phyloP scores from a whole-genome alignment of 352 stramenopile genomes.

The Nothophytophthora sp. region DNA sequence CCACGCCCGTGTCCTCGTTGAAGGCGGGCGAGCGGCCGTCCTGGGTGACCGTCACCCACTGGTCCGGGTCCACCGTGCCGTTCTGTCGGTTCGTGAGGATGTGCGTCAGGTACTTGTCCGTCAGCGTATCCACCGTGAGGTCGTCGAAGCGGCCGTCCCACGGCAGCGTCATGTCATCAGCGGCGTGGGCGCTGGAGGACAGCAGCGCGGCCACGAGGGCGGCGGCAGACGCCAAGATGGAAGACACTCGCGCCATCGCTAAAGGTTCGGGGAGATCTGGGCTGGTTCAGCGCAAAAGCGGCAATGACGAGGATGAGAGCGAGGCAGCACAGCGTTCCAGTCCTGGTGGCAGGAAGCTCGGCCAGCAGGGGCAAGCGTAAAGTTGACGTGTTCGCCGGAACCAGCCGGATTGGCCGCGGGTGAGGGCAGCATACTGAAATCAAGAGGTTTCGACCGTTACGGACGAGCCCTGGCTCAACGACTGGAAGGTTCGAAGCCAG shows the following conservation, averaged over 20 bases:
- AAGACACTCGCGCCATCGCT: constrained; percentile 22
- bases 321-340: constrained; percentile 2
- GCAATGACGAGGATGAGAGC: constrained; percentile 16
- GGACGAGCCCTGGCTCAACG: neutral
- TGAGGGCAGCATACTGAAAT: constrained; percentile 11
- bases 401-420: constrained; percentile 1
- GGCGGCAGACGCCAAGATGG: constrained; percentile 17
- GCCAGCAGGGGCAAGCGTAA: constrained; percentile 15
- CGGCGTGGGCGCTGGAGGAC: constrained; percentile 7
- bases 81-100: constrained; percentile 67
- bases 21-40: constrained; percentile 49
- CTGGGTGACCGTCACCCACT: constrained; percentile 50
- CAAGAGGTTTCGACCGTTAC: constrained; percentile 8
- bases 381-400: constrained; percentile 8
- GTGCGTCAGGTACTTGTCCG: constrained; percentile 60
- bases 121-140: constrained; percentile 54
- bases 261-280: neutral
- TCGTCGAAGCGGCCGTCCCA: constrained; percentile 59
- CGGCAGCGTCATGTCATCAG: constrained; percentile 43
- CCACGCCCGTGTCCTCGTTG: constrained; percentile 65
- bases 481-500: neutral
- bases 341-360: neutral
- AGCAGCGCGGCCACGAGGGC: constrained; percentile 23
- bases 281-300: constrained; percentile 12
- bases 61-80: constrained; percentile 31